Evolutionary conservation across 805 yeast genomes (phyloP), one percentile per base, ranked within the genome.

Genomic region (Saturnispora dispora): DNA sequence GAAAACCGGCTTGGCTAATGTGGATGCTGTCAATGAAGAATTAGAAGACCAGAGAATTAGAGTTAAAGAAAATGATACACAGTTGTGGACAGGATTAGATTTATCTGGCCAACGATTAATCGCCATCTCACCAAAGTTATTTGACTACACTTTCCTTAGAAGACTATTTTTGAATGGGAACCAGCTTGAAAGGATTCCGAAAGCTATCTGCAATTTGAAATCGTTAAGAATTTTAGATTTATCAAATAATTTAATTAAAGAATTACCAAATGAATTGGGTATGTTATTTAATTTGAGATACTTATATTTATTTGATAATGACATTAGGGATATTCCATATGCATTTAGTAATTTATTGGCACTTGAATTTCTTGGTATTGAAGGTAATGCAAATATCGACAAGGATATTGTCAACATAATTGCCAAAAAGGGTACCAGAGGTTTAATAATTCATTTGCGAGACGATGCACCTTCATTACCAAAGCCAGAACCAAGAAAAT

Each of bases 21-120:
- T 64, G 25, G 55, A 59, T 25, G 60, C 70, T 17, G 72, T 74
- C 45, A 71, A 74, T 53, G 87, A 83, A 60, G 85, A 82, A 61
- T 81, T 78, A 59, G 84, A 82, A 62, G 82, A 79, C 60, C 81
- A 82, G 63, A 71, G 85, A 65, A 76, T 81, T 70, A 74, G 82
- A 66, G 68, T 73, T 36, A 75, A 74, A 55, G 76, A 79, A 27
- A 73, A 75, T 62, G 81, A 85, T 36, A 83, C 82, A 53, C 97
- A 90, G 69, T 76, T 86, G 63, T 93, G 99, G 99, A 85, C 95
- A 50, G 91, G 90, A 5, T 72, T 93, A 57, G 99, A 93, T 70
- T 72, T 91, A 57, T 82, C 95, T 57, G 96, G 96, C 53, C 95
- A 93, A 67, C 87, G 91, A 33, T 73, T 93, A 48, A 72, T 79